Conservation (phyloP, 148 eudicot species). For the Nepenthes gracilis region DNA sequence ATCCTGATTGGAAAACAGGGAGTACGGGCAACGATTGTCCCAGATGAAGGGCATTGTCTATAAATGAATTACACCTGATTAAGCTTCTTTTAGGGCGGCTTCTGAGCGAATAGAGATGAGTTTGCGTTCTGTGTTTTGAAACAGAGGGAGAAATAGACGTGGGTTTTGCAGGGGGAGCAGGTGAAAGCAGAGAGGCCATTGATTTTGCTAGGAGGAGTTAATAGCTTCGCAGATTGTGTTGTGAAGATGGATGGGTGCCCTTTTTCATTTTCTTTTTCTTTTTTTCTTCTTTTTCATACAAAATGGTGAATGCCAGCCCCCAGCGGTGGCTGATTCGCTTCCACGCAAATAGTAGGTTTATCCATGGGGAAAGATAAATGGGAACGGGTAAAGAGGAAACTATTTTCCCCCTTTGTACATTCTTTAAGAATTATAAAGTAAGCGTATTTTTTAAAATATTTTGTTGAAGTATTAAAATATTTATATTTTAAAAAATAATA, state of each 20-base stretch:
- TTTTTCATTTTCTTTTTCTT: constrained; percentile 6
- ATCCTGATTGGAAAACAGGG: constrained; percentile 34
- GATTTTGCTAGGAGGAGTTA: constrained; percentile 6
- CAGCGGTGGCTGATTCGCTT: no score
- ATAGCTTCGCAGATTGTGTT: neutral
- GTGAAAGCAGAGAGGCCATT: constrained; percentile 65
- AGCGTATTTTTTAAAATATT: no score
- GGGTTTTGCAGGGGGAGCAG: constrained; percentile 39
- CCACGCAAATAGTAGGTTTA: no score
- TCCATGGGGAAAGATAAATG: no score
- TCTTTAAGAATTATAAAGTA: no score
- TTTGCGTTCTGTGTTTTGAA: constrained; percentile 23
- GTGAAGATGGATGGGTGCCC: constrained; percentile 14
- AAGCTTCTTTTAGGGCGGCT: constrained; percentile 21
- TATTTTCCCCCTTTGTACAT: no score
- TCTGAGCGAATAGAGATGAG: constrained; percentile 13
- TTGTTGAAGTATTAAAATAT: no score
- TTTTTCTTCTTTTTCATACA: no score
- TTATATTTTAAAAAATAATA: no score
- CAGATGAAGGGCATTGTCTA: constrained; percentile 23
- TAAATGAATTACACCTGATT: constrained; percentile 37
- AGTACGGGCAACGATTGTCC: constrained; percentile 15
- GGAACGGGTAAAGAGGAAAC: no score
- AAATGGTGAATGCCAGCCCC: no score
- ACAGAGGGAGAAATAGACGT: constrained; percentile 16